Base-by-base conservation (phyloP, 2,329 filamentous ascomycete species). In the Penicillium sp. region DNA sequence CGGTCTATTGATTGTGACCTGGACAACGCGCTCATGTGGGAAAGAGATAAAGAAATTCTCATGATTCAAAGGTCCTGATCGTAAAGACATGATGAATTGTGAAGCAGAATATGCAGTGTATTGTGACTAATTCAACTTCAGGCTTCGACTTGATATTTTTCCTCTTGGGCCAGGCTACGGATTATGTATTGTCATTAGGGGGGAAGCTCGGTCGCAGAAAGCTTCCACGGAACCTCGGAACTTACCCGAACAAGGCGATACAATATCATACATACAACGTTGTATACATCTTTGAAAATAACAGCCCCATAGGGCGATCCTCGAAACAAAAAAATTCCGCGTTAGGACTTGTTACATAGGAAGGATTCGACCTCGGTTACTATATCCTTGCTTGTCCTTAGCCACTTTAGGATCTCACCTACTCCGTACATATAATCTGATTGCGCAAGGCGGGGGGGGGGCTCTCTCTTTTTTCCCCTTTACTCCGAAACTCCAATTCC, bases 1-100 rank as follows among this genome's bases (percentile, higher is more conserved):
- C 2, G 74, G 72, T 15, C 77, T 67, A 60, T 76, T 74, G 63
- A 78, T 71, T 5, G 74, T 76, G 55, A 79, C 70, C 38, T 76
- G 69, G 6, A 79, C 62, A 43, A 78, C 70, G 8, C 74, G 71
- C 6, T 75, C 72, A 33, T 76, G 70, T 13, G 78, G 78, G 33
- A 75, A 78, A 5, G 76, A 76, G 49, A 72, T 62, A 49, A 55
- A 54, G 39, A 67, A 66, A 41, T 67, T 62, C 43, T 54, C 46
- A 59, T 61, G 57, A n/a, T 57, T 49, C 27, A 47, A 50, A 29
- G 57, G 29, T 25, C 49, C 56, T 46, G 63, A 63, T 53, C 64
- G 54, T 34, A 69, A 40, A 64, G 67, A 65, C 70, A 73, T 65
- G 59, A 54, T 59, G 43, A 16, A 68, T 50, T 40, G 57, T 33